These are phyloP conservation scores for Cryptococcus sp. DNA, from an alignment of 1,284 basidiomycete species.

Conservation along the genomic window DNA sequence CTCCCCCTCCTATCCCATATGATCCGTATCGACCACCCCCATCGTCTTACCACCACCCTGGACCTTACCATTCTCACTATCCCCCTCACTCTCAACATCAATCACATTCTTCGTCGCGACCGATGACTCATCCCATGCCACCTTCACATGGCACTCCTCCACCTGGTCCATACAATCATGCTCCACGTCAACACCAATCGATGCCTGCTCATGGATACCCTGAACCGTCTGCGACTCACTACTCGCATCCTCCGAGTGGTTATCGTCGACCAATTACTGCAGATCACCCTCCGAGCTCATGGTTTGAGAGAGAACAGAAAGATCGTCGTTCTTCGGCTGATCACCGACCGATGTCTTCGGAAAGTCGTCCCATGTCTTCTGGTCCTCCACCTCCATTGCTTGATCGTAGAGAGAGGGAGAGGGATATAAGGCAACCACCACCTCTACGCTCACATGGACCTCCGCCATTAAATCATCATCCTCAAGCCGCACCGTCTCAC, in stretches of 20 bases:
- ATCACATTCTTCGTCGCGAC: no score
- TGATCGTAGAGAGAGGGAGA: constrained; percentile 3
- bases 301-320: background rate
- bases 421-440: constrained; percentile 1
- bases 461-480: constrained; percentile 5
- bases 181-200: constrained; percentile 2
- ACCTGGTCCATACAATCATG: background rate
- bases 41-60: background rate
- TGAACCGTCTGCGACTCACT: background rate
- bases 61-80: background rate
- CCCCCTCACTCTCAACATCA: background rate
- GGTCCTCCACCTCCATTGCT: background rate
- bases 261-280: background rate
- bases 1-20: constrained; percentile 20
- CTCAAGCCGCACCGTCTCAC: background rate
- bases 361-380: no score
- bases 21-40: constrained; percentile 12
- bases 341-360: no score
- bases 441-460: background rate
- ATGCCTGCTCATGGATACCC: constrained; percentile 11
- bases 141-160: background rate
- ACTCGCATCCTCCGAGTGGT: background rate
- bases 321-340: background rate
- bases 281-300: background rate
- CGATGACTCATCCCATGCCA: background rate